Evolutionary conservation across 2,329 filamentous ascomycete genomes (phyloP).

Genomic region (Penicillium thymicola): DNA sequence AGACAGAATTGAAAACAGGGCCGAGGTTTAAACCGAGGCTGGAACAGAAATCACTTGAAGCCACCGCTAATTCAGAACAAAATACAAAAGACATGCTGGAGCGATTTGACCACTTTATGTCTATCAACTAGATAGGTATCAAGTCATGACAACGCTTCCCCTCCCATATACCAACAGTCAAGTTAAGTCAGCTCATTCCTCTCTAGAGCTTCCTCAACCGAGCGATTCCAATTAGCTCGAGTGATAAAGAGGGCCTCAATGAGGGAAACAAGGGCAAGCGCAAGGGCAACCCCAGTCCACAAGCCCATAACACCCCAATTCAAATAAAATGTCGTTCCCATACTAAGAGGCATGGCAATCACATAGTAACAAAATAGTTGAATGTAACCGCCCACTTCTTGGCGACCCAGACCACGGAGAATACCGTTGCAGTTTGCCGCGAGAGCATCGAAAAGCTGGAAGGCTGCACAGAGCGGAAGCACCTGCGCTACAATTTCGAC

Average conservation of each 20-base stretch:
- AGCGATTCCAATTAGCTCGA: constrained; percentile 54
- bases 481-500: constrained; percentile 65
- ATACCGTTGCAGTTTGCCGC: constrained; percentile 78
- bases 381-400: constrained; percentile 85
- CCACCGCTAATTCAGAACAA: background rate
- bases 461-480: constrained; percentile 77
- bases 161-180: background rate
- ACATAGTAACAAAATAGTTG: constrained; percentile 84
- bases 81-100: background rate
- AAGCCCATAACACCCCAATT: constrained; percentile 75
- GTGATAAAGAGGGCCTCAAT: constrained; percentile 58
- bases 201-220: constrained; percentile 58
- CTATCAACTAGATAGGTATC: background rate
- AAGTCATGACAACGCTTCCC: background rate
- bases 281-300: constrained; percentile 76
- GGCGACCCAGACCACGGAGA: constrained; percentile 79
- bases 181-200: constrained; percentile 47
- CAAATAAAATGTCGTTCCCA: constrained; percentile 72
- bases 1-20: background rate
- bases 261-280: constrained; percentile 56
- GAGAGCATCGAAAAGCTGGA: constrained; percentile 85
- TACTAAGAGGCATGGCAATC: constrained; percentile 78
- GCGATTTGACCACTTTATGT: background rate
- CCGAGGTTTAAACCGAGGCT: background rate
- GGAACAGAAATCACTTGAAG: background rate